Conservation (phyloP, 257 asterid genomes). For the Perilla frutescens region DNA sequence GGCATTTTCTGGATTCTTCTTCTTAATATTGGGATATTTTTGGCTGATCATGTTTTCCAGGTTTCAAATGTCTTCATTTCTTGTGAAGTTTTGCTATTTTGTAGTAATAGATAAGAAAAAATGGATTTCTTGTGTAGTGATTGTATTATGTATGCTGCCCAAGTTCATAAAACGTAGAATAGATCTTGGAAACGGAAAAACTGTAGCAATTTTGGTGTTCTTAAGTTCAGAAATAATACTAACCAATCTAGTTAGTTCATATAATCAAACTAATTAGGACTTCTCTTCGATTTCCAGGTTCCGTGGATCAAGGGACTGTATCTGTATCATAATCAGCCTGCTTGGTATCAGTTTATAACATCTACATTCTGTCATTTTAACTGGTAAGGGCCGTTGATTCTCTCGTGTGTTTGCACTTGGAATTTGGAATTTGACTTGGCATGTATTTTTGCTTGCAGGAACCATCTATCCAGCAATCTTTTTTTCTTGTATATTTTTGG, state of each 20-base stretch:
- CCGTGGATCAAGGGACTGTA: constrained; percentile 69
- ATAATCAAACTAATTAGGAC: constrained; percentile 25
- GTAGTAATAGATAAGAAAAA: not conserved
- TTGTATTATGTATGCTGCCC: constrained; percentile 13
- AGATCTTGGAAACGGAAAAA: not conserved
- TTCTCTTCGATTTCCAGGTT: constrained; percentile 55
- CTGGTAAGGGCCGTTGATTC: constrained; percentile 68
- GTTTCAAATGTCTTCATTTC: constrained; percentile 41
- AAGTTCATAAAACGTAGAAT: not conserved
- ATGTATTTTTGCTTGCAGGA: constrained; percentile 54
- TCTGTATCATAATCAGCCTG: constrained; percentile 82
- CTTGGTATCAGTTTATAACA: constrained; percentile 95
- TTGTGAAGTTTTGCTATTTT: not conserved
- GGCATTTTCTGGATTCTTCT: constrained; percentile 96
- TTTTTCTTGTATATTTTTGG: constrained; percentile 97
- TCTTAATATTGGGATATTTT: constrained; percentile 73
- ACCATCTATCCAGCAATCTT: constrained; percentile 92
- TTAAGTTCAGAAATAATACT: not conserved
- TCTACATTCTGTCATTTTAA: constrained; percentile 88
- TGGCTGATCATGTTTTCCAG: constrained; percentile 92
- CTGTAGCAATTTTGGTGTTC: not conserved
- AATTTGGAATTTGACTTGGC: constrained; percentile 23
- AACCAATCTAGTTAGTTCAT: not conserved
- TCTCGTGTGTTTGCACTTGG: constrained; percentile 22
- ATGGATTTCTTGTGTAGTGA: not conserved